Evolutionary conservation across 768 basidiomycete genomes (phyloP).

Genomic region (Rhodotorula taiwanensis): DNA sequence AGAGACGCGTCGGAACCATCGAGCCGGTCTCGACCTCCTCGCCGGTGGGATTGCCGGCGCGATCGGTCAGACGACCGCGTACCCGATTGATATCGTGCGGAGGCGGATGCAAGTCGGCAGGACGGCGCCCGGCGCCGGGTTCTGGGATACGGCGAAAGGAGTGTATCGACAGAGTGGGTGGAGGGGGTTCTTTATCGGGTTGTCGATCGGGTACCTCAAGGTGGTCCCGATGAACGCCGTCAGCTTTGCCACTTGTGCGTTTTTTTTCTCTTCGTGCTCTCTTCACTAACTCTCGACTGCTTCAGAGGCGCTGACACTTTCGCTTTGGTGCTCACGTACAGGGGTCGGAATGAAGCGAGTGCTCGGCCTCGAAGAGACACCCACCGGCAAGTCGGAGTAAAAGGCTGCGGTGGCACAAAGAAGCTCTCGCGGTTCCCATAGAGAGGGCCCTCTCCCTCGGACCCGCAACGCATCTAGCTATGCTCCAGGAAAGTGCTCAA

Average conservation of each 20-base stretch:
- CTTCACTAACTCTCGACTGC: not conserved
- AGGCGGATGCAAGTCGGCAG: conserved; percentile 85
- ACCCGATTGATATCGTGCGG: conserved; percentile 89
- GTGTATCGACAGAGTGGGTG: conserved; percentile 67
- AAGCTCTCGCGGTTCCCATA: no score
- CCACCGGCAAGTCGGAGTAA: not conserved
- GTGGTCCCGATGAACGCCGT: conserved; percentile 93
- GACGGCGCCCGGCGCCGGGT: conserved; percentile 61
- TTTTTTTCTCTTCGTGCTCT: conserved; percentile 58
- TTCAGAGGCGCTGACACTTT: not conserved
- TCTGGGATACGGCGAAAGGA: conserved; percentile 64
- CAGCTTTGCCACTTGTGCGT: conserved; percentile 66
- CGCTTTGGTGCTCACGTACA: not conserved
- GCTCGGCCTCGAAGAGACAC: conserved; percentile 19
- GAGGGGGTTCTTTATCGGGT: conserved; percentile 84
- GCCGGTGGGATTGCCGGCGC: conserved; percentile 82
- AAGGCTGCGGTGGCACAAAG: no score
- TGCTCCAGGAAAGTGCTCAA: no score
- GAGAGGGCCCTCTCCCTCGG: no score
- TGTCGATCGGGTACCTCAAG: conserved; percentile 87
- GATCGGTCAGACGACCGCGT: conserved; percentile 78
- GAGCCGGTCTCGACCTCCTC: conserved; percentile 60
- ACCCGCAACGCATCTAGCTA: no score
- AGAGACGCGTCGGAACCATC: conserved; percentile 16
- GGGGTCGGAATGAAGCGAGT: conserved; percentile 24